Conservation (phyloP, 2,329 filamentous ascomycete genomes). For the Colletotrichum camelliae region DNA sequence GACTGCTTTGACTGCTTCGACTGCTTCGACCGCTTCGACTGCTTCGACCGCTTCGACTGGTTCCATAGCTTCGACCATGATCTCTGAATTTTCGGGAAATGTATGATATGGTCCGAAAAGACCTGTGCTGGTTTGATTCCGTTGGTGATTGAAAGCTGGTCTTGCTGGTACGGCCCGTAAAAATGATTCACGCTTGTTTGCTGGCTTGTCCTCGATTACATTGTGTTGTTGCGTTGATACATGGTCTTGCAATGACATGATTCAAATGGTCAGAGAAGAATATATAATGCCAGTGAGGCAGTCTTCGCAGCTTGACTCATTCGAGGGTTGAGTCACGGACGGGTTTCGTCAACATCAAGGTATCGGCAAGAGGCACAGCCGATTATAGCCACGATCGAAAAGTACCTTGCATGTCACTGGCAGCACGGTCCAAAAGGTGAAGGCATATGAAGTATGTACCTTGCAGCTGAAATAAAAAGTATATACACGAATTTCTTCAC, state of each 20-base stretch:
- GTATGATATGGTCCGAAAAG: no score
- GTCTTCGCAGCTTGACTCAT: neutral
- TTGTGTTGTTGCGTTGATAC: no score
- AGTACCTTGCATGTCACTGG: neutral
- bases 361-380: neutral
- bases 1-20: no score
- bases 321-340: neutral
- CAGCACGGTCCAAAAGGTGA: neutral
- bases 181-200: no score
- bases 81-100: no score
- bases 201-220: no score
- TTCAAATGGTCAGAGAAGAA: neutral
- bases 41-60: no score
- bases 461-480: neutral
- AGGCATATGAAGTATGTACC: neutral
- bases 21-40: no score
- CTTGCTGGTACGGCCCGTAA: no score
- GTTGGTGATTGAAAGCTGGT: neutral
- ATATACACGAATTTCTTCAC: conserved; percentile 11
- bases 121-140: no score
- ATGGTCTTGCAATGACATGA: neutral
- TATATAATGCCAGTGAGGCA: neutral
- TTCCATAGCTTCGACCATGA: no score
- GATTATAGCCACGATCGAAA: neutral
- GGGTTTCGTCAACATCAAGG: neutral